A percentile compares a stretch with the other conserved stretches of the same genome.
phyloP scores from a whole-genome alignment of 2,329 filamentous ascomycete species.

The Xylaria sp. region DNA sequence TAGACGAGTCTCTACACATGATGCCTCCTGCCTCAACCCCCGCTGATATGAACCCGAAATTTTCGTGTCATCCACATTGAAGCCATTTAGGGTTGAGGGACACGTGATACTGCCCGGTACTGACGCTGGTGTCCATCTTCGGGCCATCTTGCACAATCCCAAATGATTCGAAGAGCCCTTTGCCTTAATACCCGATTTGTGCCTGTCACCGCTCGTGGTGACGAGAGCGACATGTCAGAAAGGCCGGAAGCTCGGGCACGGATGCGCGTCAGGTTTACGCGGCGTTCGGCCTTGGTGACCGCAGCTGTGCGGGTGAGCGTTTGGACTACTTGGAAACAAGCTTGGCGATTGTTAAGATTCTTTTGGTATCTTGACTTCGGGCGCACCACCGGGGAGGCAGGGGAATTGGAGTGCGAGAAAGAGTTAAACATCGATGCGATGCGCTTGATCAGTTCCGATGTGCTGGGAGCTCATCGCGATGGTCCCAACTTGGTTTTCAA shows the following conservation, averaged over 20 bases:
- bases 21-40: conserved; percentile 25
- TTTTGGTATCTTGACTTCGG: conserved; percentile 30
- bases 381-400: conserved; percentile 1
- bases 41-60: background rate
- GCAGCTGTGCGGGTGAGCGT: conserved; percentile 21
- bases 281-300: conserved; percentile 16
- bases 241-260: background rate
- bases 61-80: background rate
- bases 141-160: conserved; percentile 27
- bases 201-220: too few relatives aligned
- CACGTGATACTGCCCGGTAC: conserved; percentile 27
- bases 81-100: conserved; percentile 20
- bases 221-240: background rate
- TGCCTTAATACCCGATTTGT: too few relatives aligned
- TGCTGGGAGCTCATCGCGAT: conserved; percentile 11
- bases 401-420: background rate
- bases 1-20: conserved; percentile 30
- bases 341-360: conserved; percentile 12
- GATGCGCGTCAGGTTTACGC: conserved; percentile 2
- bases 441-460: conserved; percentile 16
- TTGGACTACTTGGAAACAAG: conserved; percentile 26
- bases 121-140: conserved; percentile 33
- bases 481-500: conserved; percentile 15
- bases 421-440: conserved; percentile 2
- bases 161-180: conserved; percentile 17